A percentile compares a stretch with the other conserved stretches of the same genome.
phyloP scores from a whole-genome alignment of 768 basidiomycete species.

The Termitomyces sp. region DNA sequence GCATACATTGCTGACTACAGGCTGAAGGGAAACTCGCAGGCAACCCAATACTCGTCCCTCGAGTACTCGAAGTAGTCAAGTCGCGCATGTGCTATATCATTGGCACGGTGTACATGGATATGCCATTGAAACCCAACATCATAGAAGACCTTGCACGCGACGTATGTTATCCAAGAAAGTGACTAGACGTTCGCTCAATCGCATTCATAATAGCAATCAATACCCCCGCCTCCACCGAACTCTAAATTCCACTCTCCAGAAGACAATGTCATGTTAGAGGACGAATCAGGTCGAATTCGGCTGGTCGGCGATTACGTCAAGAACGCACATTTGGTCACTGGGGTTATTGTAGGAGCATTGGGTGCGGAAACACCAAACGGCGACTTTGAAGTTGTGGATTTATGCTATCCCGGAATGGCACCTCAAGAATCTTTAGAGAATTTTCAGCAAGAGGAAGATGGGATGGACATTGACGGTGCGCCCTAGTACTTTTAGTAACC shows the following conservation, averaged over 20 bases:
- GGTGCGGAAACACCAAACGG: constrained; percentile 87
- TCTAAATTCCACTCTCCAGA: constrained; percentile 70
- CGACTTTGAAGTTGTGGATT: constrained; percentile 90
- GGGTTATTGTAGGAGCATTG: constrained; percentile 83
- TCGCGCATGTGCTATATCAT: constrained; percentile 84
- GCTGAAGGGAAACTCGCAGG: constrained; percentile 31
- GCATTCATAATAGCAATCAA: constrained; percentile 59
- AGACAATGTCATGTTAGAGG: constrained; percentile 88
- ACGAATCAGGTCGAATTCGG: constrained; percentile 89
- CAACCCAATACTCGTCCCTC: constrained; percentile 61
- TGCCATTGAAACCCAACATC: constrained; percentile 99
- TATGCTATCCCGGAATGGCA: constrained; percentile 81
- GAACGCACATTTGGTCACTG: constrained; percentile 72
- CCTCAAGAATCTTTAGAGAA: constrained; percentile 39
- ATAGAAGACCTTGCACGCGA: constrained; percentile 91
- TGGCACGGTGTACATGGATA: constrained; percentile 97
- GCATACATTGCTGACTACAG: background rate
- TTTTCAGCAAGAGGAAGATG: constrained; percentile 19
- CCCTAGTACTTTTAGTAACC: constrained; percentile 1
- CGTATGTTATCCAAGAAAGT: constrained; percentile 49
- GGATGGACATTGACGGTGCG: constrained; percentile 72
- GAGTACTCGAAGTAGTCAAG: constrained; percentile 84
- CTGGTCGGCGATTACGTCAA: constrained; percentile 74
- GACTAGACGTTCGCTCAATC: background rate
- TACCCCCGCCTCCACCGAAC: constrained; percentile 75